phyloP scores from a whole-genome alignment of 805 yeast species.

The Kluyveromyces siamensis region DNA sequence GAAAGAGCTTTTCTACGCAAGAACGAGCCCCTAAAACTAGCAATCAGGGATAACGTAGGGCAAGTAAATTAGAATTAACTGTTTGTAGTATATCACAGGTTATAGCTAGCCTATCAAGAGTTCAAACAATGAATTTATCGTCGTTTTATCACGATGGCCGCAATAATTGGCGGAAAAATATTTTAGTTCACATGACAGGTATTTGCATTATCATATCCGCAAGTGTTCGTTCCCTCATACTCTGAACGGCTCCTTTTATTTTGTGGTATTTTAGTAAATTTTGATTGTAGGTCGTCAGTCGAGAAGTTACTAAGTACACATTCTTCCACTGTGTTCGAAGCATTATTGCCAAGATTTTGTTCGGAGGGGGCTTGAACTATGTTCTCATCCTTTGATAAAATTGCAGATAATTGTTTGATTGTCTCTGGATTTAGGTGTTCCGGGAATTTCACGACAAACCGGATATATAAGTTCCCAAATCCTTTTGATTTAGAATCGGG shows the following conservation, averaged over 20 bases:
- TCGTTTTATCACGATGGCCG: no score
- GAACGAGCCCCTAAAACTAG: no score
- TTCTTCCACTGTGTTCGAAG: constrained; percentile 17
- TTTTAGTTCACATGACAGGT: constrained; percentile 1
- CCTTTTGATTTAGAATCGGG: constrained; percentile 32
- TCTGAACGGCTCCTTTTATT: neutral
- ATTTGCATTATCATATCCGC: neutral
- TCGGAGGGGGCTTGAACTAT: constrained; percentile 4
- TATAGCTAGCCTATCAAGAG: no score
- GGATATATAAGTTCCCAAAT: constrained; percentile 44
- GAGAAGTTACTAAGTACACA: constrained; percentile 16
- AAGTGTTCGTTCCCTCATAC: neutral
- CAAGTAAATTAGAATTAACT: no score
- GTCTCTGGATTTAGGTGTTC: constrained; percentile 14
- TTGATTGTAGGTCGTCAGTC: neutral
- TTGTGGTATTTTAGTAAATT: neutral
- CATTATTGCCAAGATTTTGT: constrained; percentile 7
- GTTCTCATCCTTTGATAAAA: constrained; percentile 13
- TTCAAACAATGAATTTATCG: no score
- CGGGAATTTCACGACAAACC: constrained; percentile 54
- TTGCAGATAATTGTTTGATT: constrained; percentile 8
- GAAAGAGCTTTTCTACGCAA: no score
- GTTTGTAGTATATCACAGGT: no score
- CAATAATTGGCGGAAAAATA: neutral
- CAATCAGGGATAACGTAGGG: no score